These are phyloP conservation scores for Irpex sp. DNA, from an alignment of 1,284 basidiomycete species.

Conservation along the genomic window DNA sequence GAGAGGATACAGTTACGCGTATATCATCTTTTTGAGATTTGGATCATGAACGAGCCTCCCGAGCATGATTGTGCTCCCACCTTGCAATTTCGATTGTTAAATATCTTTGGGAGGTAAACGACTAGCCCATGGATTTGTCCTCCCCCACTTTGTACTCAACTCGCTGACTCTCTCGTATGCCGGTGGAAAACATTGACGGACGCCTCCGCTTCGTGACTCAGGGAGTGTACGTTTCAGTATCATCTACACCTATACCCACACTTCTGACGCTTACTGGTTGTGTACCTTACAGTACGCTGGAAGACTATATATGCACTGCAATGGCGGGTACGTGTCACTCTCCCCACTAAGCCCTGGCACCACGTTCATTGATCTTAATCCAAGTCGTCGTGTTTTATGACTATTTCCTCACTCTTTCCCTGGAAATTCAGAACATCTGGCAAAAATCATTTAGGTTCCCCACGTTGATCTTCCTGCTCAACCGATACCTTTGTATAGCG, in stretches of 20 bases:
- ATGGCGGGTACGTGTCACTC: not conserved
- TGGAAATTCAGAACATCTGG: slow-evolving; percentile 7
- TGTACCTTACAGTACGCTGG: not conserved
- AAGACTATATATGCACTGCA: not conserved
- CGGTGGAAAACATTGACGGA: not conserved
- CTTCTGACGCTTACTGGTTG: not conserved
- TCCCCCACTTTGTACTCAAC: not conserved
- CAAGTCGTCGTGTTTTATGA: slow-evolving; percentile 6
- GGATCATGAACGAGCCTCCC: no score
- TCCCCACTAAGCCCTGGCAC: no score
- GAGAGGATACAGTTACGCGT: no score
- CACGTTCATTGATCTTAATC: not conserved
- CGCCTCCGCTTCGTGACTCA: not conserved
- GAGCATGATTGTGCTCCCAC: no score
- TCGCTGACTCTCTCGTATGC: not conserved
- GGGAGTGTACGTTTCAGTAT: not conserved
- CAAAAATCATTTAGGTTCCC: not conserved
- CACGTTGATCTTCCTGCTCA: slow-evolving; percentile 1
- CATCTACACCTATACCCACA: not conserved
- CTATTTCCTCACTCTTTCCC: slow-evolving; percentile 3
- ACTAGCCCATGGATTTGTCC: no score
- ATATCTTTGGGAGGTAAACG: no score
- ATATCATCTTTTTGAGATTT: no score
- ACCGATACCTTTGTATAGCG: slow-evolving; percentile 3
- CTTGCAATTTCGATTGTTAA: no score